Base-by-base conservation (phyloP, 176 grass and related monocot genomes). In the Panicum miliaceum region DNA sequence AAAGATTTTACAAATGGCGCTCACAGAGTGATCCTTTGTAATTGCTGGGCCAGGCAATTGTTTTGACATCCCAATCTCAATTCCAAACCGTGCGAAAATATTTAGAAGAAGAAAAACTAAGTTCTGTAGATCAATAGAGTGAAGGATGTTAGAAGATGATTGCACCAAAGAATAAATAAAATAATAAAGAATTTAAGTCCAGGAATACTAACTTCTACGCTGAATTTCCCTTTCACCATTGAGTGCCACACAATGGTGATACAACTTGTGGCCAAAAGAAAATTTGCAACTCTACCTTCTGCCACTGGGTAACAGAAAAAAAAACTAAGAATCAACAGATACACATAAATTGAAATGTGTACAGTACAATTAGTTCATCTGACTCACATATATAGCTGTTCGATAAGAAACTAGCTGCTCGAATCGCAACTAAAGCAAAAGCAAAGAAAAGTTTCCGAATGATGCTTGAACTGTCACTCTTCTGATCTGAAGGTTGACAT, bases 371-470 rank as follows among this genome's bases (percentile, higher is more conserved):
- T 79, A 81, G 19, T 86, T 82, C 60, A 92, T 85, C 78, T 86
- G 75, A 91, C 92, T 93, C 85, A 98, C 96, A 93, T 91, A 98
- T 98, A 82, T 93, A 98, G 89, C 96, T 98, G 82, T 98, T 98
- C 29, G 96, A 98, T 81, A 98, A 86, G 79, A 98, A 98, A 86
- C 91, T 98, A 61, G 79, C 91, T 77, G 96, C 96, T 75, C 96
- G 90, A 52, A 98, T 88, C 60, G 57, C 58, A 7, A 95, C 82
- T 81, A 95, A 75, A 76, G 85, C 25, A 84, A 95, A 90, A 84
- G 90, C 87, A 82, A 89, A 81, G 58, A 38, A 86, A 88, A 82
- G 41, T 75, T 62, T 75, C n/a, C 64, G 46, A 91, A 59, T 50
- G 81, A 56, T 15, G n/a, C 84, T 84, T 89, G 72, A 82, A 66